Evolutionary conservation across 148 eudicot species (phyloP).

Genomic region (Fagopyrum tataricum): DNA sequence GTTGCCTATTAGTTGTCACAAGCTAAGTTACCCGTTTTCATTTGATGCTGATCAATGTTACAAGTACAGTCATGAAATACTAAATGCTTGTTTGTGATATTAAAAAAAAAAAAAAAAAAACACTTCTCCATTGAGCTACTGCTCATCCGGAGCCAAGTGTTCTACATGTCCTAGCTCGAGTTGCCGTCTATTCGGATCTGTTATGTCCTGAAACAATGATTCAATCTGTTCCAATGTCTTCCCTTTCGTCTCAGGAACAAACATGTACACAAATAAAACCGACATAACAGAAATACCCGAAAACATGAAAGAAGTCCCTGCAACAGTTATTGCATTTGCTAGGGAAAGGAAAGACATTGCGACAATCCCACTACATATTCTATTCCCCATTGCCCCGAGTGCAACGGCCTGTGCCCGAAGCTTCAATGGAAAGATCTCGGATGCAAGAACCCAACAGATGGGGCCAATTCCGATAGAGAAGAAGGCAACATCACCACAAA

Average conservation of each 20-base stretch:
- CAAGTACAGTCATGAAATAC: too few species aligned
- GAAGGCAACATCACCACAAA: constrained; percentile 76
- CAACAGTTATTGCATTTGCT: constrained; percentile 40
- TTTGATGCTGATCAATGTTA: too few species aligned
- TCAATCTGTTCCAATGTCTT: constrained; percentile 73
- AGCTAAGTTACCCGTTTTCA: too few species aligned
- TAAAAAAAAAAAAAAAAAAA: too few species aligned
- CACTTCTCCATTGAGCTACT: background rate
- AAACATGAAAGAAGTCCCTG: constrained; percentile 59
- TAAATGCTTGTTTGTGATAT: too few species aligned
- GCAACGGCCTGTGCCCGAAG: constrained; percentile 71
- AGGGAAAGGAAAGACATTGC: constrained; percentile 79
- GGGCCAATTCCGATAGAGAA: constrained; percentile 82
- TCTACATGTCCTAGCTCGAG: constrained; percentile 41
- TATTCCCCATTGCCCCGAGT: constrained; percentile 58
- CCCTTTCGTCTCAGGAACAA: constrained; percentile 82
- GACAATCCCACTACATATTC: constrained; percentile 65
- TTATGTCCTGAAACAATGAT: constrained; percentile 36
- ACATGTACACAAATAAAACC: constrained; percentile 43
- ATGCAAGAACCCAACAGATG: constrained; percentile 64
- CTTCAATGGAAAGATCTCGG: constrained; percentile 67
- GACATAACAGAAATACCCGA: constrained; percentile 49
- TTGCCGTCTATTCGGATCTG: constrained; percentile 25
- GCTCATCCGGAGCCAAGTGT: background rate
- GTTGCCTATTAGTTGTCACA: background rate